These are phyloP conservation scores for Alternaria sp. DNA, from an alignment of 2,329 filamentous ascomycete genomes.

Conservation along the genomic window DNA sequence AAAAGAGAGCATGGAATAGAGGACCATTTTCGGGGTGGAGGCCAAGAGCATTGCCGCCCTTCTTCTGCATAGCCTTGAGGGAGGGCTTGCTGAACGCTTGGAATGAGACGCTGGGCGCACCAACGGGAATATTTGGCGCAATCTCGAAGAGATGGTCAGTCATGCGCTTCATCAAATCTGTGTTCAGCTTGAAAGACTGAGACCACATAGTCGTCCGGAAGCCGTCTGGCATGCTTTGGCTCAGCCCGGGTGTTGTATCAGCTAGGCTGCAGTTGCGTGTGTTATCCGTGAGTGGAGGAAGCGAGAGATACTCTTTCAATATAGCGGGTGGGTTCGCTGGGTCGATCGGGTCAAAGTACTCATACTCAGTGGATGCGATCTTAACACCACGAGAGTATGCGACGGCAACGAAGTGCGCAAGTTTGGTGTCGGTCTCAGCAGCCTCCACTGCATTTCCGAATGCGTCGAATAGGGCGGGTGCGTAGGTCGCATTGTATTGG, in stretches of 20 bases:
- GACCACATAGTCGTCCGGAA: conserved; percentile 39
- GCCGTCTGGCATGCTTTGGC: conserved; percentile 20
- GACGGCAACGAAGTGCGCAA: conserved; percentile 34
- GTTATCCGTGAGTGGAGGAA: conserved; percentile 26
- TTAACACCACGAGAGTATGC: conserved; percentile 16
- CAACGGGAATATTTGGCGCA: not conserved
- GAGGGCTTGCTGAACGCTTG: conserved; percentile 34
- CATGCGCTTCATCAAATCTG: conserved; percentile 26
- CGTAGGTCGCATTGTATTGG: conserved; percentile 14
- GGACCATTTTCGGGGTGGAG: conserved; percentile 24
- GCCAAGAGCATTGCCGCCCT: conserved; percentile 39
- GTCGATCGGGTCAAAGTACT: conserved; percentile 30
- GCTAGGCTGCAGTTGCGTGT: conserved; percentile 29
- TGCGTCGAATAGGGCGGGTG: conserved; percentile 26
- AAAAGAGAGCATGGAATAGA: conserved; percentile 27
- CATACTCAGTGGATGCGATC: conserved; percentile 25
- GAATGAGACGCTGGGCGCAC: conserved; percentile 8
- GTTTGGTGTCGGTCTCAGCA: conserved; percentile 26
- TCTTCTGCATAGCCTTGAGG: conserved; percentile 30
- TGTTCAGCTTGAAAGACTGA: conserved; percentile 35
- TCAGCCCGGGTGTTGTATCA: conserved; percentile 22
- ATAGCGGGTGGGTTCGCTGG: conserved; percentile 24
- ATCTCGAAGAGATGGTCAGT: conserved; percentile 27
- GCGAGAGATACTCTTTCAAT: conserved; percentile 30
- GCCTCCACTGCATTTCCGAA: conserved; percentile 28